Conservation (phyloP, 176 grass and related monocot species). For the Melocanna baccifera region DNA sequence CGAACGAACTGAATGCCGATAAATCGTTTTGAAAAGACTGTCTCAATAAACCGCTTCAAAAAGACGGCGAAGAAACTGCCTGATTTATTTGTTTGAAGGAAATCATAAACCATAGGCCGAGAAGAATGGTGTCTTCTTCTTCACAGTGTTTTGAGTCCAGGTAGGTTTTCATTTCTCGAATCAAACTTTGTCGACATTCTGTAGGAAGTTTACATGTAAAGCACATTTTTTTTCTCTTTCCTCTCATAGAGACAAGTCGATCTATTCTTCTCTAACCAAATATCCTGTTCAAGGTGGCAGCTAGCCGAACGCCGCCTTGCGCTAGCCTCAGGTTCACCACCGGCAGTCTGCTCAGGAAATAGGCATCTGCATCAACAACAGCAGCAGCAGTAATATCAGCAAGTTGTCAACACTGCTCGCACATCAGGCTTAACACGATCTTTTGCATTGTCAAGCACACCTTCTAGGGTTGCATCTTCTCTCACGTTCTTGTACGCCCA, state of each 20-base stretch:
- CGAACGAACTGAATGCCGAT: too few species aligned
- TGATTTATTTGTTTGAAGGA: too few species aligned
- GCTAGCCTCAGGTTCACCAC: conserved; percentile 52
- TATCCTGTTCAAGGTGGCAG: conserved; percentile 62
- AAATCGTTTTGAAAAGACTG: too few species aligned
- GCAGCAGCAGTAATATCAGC: neutral
- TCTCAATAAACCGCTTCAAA: too few species aligned
- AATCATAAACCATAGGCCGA: too few species aligned
- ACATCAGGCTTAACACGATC: neutral
- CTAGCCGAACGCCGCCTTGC: conserved; percentile 51
- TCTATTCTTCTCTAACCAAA: conserved; percentile 5
- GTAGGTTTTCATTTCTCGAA: too few species aligned
- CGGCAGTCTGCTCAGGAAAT: conserved; percentile 56
- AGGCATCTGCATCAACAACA: conserved; percentile 44
- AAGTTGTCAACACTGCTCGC: too few species aligned
- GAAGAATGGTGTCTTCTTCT: too few species aligned
- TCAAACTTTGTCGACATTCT: too few species aligned
- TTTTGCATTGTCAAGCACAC: neutral
- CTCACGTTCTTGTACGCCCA: conserved; percentile 60
- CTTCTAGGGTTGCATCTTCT: conserved; percentile 32
- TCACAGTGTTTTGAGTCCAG: too few species aligned
- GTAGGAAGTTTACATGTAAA: too few species aligned
- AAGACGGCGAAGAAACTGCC: too few species aligned
- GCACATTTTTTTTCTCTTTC: neutral
- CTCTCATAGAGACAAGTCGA: neutral